Evolutionary conservation across 768 basidiomycete species (phyloP), one percentile per base, ranked within the genome.

Genomic region (Pulveroboletus sp.): DNA sequence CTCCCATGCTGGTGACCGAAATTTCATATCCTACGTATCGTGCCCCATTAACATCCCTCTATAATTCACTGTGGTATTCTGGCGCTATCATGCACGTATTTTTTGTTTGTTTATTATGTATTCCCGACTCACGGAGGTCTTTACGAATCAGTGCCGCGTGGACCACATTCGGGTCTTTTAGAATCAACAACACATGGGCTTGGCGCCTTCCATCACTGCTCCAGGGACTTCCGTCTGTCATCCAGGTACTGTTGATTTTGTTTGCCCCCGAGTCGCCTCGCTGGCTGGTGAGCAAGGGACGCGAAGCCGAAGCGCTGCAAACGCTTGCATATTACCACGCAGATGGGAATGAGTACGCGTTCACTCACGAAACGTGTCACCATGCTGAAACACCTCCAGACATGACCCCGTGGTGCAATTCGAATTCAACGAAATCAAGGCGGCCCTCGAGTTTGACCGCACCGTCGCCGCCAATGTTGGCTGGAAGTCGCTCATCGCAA

Each of bases 31-130:
- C 90, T 13, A 73, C 78, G 3, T 83, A 94, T 66, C 88, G 91
- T 54, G 85, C 83, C 11, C 82, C 81, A 21, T 67, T 93, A 52
- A 92, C 87, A 9, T 82, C 87, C 2, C 70, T 81, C 40, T 90
- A 87, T 73, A 89, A 90, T 75, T 83, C 85, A 17, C 80, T 90
- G 52, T 92, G 90, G 89, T 89, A 89, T 62, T 83, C 85, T 16
- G 90, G 90, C 45, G 77, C 87, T 51, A 88, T 90, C 64, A 64
- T 90, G 81, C 81, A 51, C 38, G 79, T 73, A 21, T 47, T 25
- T 53, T 50, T 32, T n/a, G n/a, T n/a, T 34, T 20, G 10, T 6
- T 35, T 25, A n/a, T n/a, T 23, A n/a, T 24, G 16, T 1, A 29
- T 40, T 11, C 1, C 21, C 24, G 0, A 32, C 16, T 38, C 6